A percentile compares a stretch with the other conserved stretches of the same genome.
Evolutionary conservation across 179 eudicot species (phyloP).

Genomic region (Beta lomatogona): DNA sequence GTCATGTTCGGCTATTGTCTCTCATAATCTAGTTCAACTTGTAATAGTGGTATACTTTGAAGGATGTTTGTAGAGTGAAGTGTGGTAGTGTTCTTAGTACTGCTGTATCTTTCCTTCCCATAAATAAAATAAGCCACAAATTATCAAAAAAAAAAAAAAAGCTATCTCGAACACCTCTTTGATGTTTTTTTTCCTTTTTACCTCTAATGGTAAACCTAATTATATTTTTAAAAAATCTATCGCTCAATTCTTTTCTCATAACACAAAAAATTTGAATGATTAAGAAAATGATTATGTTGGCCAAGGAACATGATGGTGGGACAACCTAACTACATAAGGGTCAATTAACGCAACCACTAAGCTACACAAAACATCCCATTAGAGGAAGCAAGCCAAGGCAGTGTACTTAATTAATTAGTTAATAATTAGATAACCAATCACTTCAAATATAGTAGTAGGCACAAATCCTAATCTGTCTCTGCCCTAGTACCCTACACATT

Average conservation of each 20-base stretch:
- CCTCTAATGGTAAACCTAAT: too few relatives aligned
- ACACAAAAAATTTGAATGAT: background rate
- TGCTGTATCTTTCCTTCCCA: too few relatives aligned
- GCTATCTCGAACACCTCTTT: too few relatives aligned
- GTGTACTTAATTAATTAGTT: conserved; percentile 8
- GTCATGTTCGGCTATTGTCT: too few relatives aligned
- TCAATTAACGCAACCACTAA: conserved; percentile 17
- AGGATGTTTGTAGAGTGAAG: too few relatives aligned
- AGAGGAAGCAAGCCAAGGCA: conserved; percentile 21
- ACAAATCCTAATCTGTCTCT: conserved; percentile 19
- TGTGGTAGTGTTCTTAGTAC: too few relatives aligned
- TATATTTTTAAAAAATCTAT: too few relatives aligned
- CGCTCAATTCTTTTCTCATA: background rate
- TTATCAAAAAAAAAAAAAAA: too few relatives aligned
- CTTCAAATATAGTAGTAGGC: background rate
- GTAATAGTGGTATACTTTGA: too few relatives aligned
- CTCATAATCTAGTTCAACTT: too few relatives aligned
- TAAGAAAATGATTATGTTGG: conserved; percentile 8
- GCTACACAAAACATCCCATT: conserved; percentile 25
- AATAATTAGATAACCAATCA: conserved; percentile 9
- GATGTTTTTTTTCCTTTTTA: too few relatives aligned
- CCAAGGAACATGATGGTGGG: conserved; percentile 17
- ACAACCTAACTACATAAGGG: conserved; percentile 1
- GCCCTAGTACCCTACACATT: background rate
- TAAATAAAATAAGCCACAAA: too few relatives aligned